phyloP scores from a whole-genome alignment of 164 flowering plant genomes.

The Vitis riparia region DNA sequence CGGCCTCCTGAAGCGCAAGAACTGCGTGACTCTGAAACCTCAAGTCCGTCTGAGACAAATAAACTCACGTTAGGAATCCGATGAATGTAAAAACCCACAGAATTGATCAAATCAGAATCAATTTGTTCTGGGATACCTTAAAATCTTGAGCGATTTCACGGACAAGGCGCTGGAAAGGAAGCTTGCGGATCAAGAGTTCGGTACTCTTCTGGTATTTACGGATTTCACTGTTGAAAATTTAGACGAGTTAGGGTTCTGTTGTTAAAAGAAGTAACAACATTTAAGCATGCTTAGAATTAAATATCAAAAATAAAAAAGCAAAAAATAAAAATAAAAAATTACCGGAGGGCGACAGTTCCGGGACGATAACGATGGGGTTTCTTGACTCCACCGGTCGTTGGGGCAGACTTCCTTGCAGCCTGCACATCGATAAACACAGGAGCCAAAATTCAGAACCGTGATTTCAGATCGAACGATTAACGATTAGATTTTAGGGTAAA shows the following conservation, averaged over 20 bases:
- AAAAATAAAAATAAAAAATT: neutral
- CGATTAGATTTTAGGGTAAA: neutral
- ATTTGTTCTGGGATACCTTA: slow-evolving; percentile 14
- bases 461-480: neutral
- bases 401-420: slow-evolving; percentile 57
- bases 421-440: neutral
- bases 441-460: neutral
- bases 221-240: slow-evolving; percentile 33
- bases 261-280: neutral
- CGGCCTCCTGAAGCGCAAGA: slow-evolving; percentile 39
- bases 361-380: slow-evolving; percentile 71
- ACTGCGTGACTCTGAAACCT: slow-evolving; percentile 55
- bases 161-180: slow-evolving; percentile 46
- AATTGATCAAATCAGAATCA: too few species aligned
- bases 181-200: slow-evolving; percentile 36
- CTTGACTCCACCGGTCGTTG: slow-evolving; percentile 72
- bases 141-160: slow-evolving; percentile 46
- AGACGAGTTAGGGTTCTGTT: too few species aligned
- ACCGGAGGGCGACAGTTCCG: slow-evolving; percentile 74
- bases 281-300: too few species aligned
- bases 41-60: slow-evolving; percentile 34
- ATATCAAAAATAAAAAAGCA: neutral
- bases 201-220: slow-evolving; percentile 50
- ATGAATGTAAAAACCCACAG: too few species aligned
- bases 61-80: neutral